Evolutionary conservation across 78 protist species (phyloP), one percentile per base, ranked within the genome.

Genomic region (Parvularia atlantis): DNA sequence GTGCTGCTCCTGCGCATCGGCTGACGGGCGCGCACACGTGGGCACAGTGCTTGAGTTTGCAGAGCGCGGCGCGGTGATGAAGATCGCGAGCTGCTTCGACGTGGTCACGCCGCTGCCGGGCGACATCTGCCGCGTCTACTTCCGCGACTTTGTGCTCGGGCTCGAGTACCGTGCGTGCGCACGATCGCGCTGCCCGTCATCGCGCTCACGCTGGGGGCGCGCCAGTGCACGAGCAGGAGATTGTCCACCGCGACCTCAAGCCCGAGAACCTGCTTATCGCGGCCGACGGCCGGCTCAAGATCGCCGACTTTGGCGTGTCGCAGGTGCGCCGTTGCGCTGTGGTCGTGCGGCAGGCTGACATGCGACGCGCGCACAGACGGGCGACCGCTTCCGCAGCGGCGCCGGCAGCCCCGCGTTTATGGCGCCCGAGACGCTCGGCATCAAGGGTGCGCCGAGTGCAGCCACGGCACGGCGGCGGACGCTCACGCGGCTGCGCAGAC

Each of bases 331-430:
- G n/a, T n/a, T n/a, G n/a, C n/a, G n/a, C n/a, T n/a, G n/a, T n/a
- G 44, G 65, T 60, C n/a, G 66, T 57, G 46, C 57, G 52, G 35
- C 56, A 37, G 41, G 46, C 50, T 40, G 80, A 80, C 24, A 0
- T 39, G 4, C 37, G n/a, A n/a, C n/a, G n/a, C n/a, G n/a, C n/a
- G n/a, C n/a, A n/a, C n/a, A n/a, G n/a, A n/a, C n/a, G n/a, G n/a
- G n/a, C n/a, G n/a, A n/a, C n/a, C n/a, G n/a, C n/a, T n/a, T 84
- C 33, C 17, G 2, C 39, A 31, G 30, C n/a, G 44, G 76, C 3
- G 69, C 56, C 0, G 92, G 92, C 20, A 79, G 84, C 24, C 82
- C 88, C 9, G 87, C 92, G 31, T 88, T 78, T 67, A 0, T 67
- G 22, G 69, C 89, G 13, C 92, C 92, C 28, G 92, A 88, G 70